Percentiles rank a stretch among this genome's conserved stretches.
These are phyloP conservation scores for Arthrobotrys megalospora DNA, from an alignment of 2,329 filamentous ascomycete species.

Conservation along the genomic window DNA sequence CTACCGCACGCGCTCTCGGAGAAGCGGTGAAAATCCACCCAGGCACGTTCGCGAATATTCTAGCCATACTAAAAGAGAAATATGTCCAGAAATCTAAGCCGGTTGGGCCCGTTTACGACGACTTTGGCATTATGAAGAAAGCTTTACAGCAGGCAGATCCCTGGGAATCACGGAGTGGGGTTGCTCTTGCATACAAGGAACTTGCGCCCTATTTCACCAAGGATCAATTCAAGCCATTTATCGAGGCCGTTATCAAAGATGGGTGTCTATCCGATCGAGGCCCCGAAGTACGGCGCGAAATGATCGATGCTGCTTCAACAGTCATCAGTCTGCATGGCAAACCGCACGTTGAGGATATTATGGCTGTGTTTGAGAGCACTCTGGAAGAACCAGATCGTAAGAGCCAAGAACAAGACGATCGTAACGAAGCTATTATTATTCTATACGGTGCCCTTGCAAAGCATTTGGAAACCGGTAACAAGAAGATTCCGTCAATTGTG, in stretches of 20 bases:
- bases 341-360: constrained; percentile 85
- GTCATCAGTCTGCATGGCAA: constrained; percentile 87
- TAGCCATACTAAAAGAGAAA: constrained; percentile 77
- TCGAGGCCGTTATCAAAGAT: constrained; percentile 86
- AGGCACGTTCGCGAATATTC: constrained; percentile 74
- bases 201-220: constrained; percentile 80
- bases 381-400: constrained; percentile 88
- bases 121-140: constrained; percentile 94
- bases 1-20: constrained; percentile 85
- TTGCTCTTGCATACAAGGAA: constrained; percentile 88
- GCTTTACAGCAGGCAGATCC: constrained; percentile 83
- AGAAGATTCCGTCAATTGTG: constrained; percentile 88
- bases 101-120: constrained; percentile 85
- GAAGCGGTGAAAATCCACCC: constrained; percentile 78
- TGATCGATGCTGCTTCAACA: constrained; percentile 89
- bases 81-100: constrained; percentile 88
- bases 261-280: constrained; percentile 90
- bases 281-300: constrained; percentile 82
- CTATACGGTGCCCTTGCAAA: constrained; percentile 94
- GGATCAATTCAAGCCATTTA: constrained; percentile 80
- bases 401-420: constrained; percentile 84
- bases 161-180: constrained; percentile 91
- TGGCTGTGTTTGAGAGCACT: constrained; percentile 90
- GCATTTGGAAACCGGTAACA: constrained; percentile 87
- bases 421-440: constrained; percentile 97